These are phyloP conservation scores for Myxozyma vanderwaltii DNA, from an alignment of 805 yeast genomes.

Conservation along the genomic window DNA sequence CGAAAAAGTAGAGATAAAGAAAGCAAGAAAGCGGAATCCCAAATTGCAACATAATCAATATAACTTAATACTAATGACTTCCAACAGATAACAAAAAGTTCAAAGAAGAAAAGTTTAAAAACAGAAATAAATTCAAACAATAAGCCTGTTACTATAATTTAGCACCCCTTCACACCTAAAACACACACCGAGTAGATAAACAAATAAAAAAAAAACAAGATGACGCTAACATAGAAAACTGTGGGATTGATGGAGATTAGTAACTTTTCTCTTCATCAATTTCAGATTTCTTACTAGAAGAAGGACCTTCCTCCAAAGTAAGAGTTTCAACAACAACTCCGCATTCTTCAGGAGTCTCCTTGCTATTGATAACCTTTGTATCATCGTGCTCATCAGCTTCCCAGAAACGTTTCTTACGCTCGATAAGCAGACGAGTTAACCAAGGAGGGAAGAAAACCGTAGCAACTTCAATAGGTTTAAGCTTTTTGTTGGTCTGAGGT, in stretches of 20 bases:
- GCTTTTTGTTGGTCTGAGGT: background rate
- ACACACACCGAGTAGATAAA: background rate
- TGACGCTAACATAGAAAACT: too few relatives aligned
- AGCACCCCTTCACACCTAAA: too few relatives aligned
- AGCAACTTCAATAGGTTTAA: background rate
- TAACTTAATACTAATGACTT: too few relatives aligned
- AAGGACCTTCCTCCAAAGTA: conserved; percentile 9
- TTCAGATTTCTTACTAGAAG: background rate
- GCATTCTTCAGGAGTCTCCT: conserved; percentile 3
- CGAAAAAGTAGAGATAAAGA: too few relatives aligned
- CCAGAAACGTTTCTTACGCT: conserved; percentile 28
- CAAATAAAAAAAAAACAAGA: background rate
- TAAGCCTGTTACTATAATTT: background rate
- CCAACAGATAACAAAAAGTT: too few relatives aligned
- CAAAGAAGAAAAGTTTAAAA: background rate
- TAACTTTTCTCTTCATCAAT: conserved; percentile 10
- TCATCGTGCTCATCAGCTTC: conserved; percentile 12
- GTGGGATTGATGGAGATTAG: too few relatives aligned
- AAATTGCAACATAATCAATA: too few relatives aligned
- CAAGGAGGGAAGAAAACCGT: conserved; percentile 29
- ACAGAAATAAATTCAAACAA: background rate
- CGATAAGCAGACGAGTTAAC: conserved; percentile 16
- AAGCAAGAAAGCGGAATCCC: too few relatives aligned
- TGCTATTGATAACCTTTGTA: conserved; percentile 4
- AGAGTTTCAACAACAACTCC: conserved; percentile 3